A percentile compares a stretch with the other conserved stretches of the same genome.
Evolutionary conservation across 2,329 filamentous ascomycete genomes (phyloP).

Genomic region (Shiraia bambusicola): DNA sequence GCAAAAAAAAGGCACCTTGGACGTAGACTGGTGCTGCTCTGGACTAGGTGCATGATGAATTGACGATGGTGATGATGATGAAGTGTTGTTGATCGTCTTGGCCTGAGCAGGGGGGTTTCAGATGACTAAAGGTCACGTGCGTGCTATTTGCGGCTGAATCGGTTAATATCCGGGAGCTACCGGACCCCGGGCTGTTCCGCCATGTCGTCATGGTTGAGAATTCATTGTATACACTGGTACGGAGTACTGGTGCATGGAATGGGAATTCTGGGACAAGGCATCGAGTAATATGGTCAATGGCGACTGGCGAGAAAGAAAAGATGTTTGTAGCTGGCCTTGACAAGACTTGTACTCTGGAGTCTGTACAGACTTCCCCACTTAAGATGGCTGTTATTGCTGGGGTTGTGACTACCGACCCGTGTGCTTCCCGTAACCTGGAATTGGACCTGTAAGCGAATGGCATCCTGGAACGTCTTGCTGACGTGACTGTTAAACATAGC

Average conservation of each 20-base stretch:
- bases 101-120: not conserved
- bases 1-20: slow-evolving; percentile 3
- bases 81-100: slow-evolving; percentile 6
- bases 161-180: too few relatives aligned
- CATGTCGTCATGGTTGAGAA: too few relatives aligned
- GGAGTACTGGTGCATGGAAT: too few relatives aligned
- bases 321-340: too few relatives aligned
- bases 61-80: slow-evolving; percentile 8
- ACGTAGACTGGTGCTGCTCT: slow-evolving; percentile 3
- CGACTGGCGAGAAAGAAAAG: too few relatives aligned
- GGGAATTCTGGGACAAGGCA: too few relatives aligned
- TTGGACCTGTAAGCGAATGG: slow-evolving; percentile 16
- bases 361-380: too few relatives aligned
- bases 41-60: slow-evolving; percentile 5
- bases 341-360: too few relatives aligned
- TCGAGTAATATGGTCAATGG: too few relatives aligned
- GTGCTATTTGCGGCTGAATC: too few relatives aligned
- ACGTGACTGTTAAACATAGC: slow-evolving; percentile 11
- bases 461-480: slow-evolving; percentile 11
- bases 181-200: too few relatives aligned
- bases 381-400: slow-evolving; percentile 15
- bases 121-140: slow-evolving; percentile 22
- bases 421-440: slow-evolving; percentile 13
- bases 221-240: too few relatives aligned
- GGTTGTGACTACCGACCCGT: slow-evolving; percentile 12